Evolutionary conservation across 306 rosid species (phyloP).

Genomic region (Erythrophleum fordii): DNA sequence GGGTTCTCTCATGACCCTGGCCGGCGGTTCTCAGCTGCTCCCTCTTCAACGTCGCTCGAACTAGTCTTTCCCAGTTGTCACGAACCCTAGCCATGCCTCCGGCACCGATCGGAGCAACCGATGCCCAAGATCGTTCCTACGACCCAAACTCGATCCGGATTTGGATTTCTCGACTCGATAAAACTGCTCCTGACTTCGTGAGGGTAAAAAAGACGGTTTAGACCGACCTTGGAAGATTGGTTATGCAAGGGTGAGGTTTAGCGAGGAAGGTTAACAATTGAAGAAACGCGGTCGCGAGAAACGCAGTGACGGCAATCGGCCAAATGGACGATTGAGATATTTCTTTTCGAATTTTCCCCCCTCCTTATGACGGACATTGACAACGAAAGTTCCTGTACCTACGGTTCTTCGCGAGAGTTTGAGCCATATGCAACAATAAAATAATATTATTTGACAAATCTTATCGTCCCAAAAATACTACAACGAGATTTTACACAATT

Average conservation of each 20-base stretch:
- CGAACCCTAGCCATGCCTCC: conserved; percentile 78
- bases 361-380: not conserved
- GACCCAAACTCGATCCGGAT: not conserved
- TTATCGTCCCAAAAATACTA: too few species aligned
- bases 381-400: not conserved
- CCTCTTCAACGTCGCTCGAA: conserved; percentile 76
- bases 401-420: not conserved
- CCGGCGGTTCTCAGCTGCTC: conserved; percentile 77
- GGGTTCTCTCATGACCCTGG: conserved; percentile 60
- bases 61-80: conserved; percentile 80
- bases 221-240: not conserved
- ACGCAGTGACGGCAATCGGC: not conserved
- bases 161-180: conserved; percentile 13
- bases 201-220: not conserved
- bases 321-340: not conserved
- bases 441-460: too few species aligned
- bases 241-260: not conserved
- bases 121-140: not conserved
- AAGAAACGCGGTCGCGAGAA: conserved; percentile 21
- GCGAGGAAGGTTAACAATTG: not conserved
- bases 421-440: too few species aligned
- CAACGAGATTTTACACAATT: too few species aligned
- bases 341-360: not conserved
- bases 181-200: not conserved
- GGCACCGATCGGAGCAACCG: conserved; percentile 32